Evolutionary conservation across 2,329 filamentous ascomycete species (phyloP).

Genomic region (Mycosphaerella arachidis): DNA sequence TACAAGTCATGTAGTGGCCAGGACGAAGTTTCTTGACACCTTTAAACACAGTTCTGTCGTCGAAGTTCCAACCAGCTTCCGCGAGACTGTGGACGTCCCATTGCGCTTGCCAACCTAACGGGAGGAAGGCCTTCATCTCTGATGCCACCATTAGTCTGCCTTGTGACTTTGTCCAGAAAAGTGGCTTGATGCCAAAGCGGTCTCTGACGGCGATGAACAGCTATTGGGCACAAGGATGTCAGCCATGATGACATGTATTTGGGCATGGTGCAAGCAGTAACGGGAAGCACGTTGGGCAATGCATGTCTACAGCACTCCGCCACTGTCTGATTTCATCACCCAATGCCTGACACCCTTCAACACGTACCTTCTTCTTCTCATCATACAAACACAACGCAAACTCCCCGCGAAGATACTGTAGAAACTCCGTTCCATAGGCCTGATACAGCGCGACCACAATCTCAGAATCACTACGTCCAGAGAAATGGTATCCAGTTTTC

Average conservation of each 20-base stretch:
- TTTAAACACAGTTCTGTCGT: slow-evolving; percentile 48
- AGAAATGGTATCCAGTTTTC: slow-evolving; percentile 42
- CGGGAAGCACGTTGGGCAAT: too few relatives aligned
- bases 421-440: slow-evolving; percentile 44
- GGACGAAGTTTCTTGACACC: slow-evolving; percentile 45
- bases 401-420: slow-evolving; percentile 50
- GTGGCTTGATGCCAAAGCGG: slow-evolving; percentile 55
- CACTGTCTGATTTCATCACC: too few relatives aligned
- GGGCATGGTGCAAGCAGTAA: too few relatives aligned
- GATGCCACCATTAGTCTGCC: slow-evolving; percentile 46
- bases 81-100: slow-evolving; percentile 50
- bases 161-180: slow-evolving; percentile 46
- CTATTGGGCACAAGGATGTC: neutral
- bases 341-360: too few relatives aligned
- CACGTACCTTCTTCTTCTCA: slow-evolving; percentile 30
- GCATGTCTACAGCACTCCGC: too few relatives aligned
- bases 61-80: slow-evolving; percentile 43
- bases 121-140: slow-evolving; percentile 52
- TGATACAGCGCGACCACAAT: slow-evolving; percentile 52
- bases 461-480: slow-evolving; percentile 48
- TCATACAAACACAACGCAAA: slow-evolving; percentile 54
- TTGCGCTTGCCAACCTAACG: slow-evolving; percentile 46
- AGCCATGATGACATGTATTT: too few relatives aligned
- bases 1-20: slow-evolving; percentile 42
- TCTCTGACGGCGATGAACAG: slow-evolving; percentile 49